Evolutionary conservation across 2,329 filamentous ascomycete genomes (phyloP).

Genomic region (Aspergillus quadricinctus): DNA sequence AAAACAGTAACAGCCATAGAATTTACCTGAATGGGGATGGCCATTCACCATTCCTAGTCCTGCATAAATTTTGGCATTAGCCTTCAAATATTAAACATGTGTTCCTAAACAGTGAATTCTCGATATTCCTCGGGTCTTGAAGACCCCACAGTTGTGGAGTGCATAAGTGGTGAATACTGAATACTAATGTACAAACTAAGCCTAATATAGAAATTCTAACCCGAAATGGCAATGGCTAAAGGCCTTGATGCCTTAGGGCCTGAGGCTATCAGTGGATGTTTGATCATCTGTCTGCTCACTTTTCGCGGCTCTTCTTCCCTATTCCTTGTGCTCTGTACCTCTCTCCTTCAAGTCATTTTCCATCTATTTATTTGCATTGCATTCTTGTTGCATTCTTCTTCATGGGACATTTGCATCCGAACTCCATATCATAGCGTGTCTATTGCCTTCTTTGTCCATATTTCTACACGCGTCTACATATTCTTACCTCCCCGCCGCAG

Average conservation of each 20-base stretch:
- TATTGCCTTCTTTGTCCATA: conserved; percentile 9
- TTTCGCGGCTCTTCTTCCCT: neutral
- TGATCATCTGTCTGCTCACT: neutral
- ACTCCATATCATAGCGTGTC: conserved; percentile 4
- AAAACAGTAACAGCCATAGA: neutral
- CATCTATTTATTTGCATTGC: neutral
- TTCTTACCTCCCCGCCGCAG: conserved; percentile 4
- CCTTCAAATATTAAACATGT: neutral
- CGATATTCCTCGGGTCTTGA: neutral
- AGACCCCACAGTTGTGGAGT: neutral
- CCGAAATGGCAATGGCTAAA: neutral
- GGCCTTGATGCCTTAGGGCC: neutral
- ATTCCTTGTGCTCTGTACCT: neutral
- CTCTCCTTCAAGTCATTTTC: neutral
- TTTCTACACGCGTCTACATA: conserved; percentile 7
- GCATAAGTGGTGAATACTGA: neutral
- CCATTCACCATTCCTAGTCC: neutral
- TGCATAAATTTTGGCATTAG: neutral
- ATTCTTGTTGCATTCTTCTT: neutral
- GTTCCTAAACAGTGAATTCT: neutral
- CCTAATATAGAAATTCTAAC: neutral
- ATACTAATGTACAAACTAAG: neutral
- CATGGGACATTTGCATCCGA: neutral
- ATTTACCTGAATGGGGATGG: neutral
- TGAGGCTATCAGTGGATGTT: neutral